Evolutionary conservation across 2,329 filamentous ascomycete genomes (phyloP), one percentile per base, ranked within the genome.

Genomic region (Aspergillus sp.): DNA sequence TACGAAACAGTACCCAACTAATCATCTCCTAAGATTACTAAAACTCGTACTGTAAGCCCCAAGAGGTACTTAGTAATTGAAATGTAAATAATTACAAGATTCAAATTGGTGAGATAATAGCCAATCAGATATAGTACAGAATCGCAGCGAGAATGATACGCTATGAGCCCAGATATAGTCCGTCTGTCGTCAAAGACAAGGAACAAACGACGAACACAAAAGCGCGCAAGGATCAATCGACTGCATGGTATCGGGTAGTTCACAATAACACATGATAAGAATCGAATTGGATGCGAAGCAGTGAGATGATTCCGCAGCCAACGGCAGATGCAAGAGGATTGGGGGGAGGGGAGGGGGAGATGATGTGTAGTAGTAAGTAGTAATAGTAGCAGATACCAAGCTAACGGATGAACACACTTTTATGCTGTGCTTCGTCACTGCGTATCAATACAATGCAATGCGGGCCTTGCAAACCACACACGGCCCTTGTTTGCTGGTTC

Each of bases 111-210:
- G 38, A 19, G 56, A 43, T 41, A 52, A 45, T 23, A 52, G 25
- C 32, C 36, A 52, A n/a, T 13, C 39, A 58, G 58, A 61, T 67
- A 66, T 66, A 63, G 38, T 65, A 66, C 65, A 66, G 41, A 53
- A 38, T 51, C 4, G 38, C 49, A 45, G 21, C 57, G 13, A 30
- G 25, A n/a, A 30, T 52, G 41, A 28, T 25, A 36, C 30, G 39
- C 50, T 32, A 43, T 30, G 54, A 55, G 15, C 54, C 54, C 49
- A 32, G 17, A 15, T 41, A 59, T 51, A 25, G 8, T 23, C 19
- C 21, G 5, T 45, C 41, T 36, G 32, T 36, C 41, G 9, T 10
- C 5, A 45, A 45, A 45, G 41, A 45, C 41, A 13, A n/a, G 10
- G 5, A 13, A 15, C 12, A 5, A 36, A 36, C 12, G 32, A 36